These are phyloP conservation scores for Cercospora sesami DNA, from an alignment of 2,329 filamentous ascomycete genomes.

Conservation along the genomic window DNA sequence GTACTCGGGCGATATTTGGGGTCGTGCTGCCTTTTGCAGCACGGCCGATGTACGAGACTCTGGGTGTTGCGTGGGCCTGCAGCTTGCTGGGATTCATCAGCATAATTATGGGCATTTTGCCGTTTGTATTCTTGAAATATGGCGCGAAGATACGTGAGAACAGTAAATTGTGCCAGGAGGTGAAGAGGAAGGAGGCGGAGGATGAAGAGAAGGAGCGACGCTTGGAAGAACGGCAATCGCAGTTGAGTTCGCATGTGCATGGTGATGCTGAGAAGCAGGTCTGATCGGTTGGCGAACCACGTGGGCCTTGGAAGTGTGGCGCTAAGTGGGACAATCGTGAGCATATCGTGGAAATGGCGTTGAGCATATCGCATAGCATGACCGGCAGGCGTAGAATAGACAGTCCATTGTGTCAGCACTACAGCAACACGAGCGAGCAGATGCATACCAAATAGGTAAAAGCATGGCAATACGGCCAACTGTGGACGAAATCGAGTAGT, in stretches of 20 bases:
- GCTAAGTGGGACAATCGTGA: neutral
- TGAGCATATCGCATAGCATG: neutral
- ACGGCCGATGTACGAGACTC: conserved; percentile 61
- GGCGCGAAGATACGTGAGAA: conserved; percentile 56
- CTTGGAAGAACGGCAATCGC: conserved; percentile 16
- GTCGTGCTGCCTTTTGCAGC: conserved; percentile 56
- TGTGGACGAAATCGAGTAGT: neutral
- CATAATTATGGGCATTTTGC: conserved; percentile 55
- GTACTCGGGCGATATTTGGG: conserved; percentile 75
- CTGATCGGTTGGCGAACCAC: conserved; percentile 13
- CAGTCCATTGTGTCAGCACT: neutral
- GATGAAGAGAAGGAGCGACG: conserved; percentile 24
- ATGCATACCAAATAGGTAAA: neutral
- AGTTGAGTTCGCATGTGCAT: conserved; percentile 8
- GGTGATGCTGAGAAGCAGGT: conserved; percentile 28
- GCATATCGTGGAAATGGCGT: neutral
- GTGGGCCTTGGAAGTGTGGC: neutral
- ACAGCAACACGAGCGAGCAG: neutral
- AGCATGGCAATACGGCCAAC: neutral
- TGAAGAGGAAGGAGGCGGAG: conserved; percentile 52
- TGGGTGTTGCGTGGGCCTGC: conserved; percentile 69
- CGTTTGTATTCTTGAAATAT: conserved; percentile 60
- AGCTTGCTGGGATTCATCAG: conserved; percentile 53
- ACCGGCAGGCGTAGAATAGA: neutral
- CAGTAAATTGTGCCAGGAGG: conserved; percentile 62